Base-by-base conservation (phyloP, 371 early-diverging fungal species). In the Hamiltosporidium tvaerminnensis region DNA sequence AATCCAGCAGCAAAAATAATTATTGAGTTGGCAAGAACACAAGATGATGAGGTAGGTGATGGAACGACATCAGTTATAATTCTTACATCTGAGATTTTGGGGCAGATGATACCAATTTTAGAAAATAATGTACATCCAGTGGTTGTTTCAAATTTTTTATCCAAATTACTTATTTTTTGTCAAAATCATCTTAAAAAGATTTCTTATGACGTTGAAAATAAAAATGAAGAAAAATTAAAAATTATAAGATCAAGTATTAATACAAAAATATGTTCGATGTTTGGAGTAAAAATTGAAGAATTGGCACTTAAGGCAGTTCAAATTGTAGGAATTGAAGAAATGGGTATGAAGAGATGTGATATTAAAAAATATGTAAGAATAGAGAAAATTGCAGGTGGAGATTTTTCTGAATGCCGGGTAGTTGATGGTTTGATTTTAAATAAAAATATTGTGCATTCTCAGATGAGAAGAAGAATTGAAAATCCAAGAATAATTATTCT, bases 21-120 rank as follows among this genome's bases (percentile, higher is more conserved):
- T 87, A 92, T 98, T 73, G 99, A 97, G 76, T 85, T 98, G 49
- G 87, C 91, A 39, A 83, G 95, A 78, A 96, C 99, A 60, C 99
- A 99, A 83, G 96, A 96, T 82, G 96, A 97, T 78, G 97, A 96
- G 80, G 96, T 96, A 39, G 99, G 99, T 64, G 99, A 99, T 81
- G 99, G 99, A 61, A 99, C 99, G 30, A 99, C 99, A 34, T 84
- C 86, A 63, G 99, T 98, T 66, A 91, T 98, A 64, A 88, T 98
- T 72, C 82, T 96, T 39, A 69, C 80, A 38, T 58, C 75, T 4
- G 75, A 72, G 53, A 47, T 80, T 36, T 62, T 80, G n/a, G 47
- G 65, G 9, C 67, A 73, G 37, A 61, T 77, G 62, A 34, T 47
- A 0, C 4, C 41, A 5, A 52, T 76, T 12, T 54, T 96, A 62